Percentiles rank a stretch among this genome's conserved stretches.
Evolutionary conservation across 2,329 filamentous ascomycete genomes (phyloP).

Genomic region (Harringtonia lauricola): DNA sequence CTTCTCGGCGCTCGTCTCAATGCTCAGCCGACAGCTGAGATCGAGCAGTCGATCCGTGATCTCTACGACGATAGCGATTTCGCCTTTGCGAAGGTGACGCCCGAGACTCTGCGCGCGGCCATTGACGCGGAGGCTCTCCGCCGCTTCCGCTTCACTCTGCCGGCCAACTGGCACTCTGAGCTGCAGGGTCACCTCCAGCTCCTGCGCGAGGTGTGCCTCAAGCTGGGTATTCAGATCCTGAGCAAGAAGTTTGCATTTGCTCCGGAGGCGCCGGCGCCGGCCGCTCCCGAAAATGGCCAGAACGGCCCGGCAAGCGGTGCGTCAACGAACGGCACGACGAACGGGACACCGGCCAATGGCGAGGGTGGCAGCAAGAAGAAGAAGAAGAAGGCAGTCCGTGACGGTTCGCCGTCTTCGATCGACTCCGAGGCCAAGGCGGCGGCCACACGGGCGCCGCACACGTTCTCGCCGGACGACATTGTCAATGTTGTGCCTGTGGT

Average conservation of each 20-base stretch:
- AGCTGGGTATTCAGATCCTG: conserved; percentile 80
- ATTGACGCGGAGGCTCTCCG: conserved; percentile 61
- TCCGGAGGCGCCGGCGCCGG: conserved; percentile 23
- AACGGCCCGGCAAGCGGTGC: conserved; percentile 13
- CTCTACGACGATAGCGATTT: conserved; percentile 78
- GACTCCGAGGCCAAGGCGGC: conserved; percentile 24
- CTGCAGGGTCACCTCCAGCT: conserved; percentile 65
- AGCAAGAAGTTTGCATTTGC: conserved; percentile 67
- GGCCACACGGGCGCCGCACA: conserved; percentile 32
- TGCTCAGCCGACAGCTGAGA: conserved; percentile 62
- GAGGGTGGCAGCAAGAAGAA: conserved; percentile 32
- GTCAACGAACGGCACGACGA: conserved; percentile 10
- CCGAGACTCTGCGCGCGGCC: conserved; percentile 55
- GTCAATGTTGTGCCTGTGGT: conserved; percentile 88
- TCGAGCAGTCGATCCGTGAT: conserved; percentile 61
- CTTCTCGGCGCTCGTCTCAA: conserved; percentile 71
- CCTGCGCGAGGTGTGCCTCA: conserved; percentile 78
- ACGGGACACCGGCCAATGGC: neutral
- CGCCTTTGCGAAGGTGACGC: conserved; percentile 68
- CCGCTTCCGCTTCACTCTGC: conserved; percentile 68
- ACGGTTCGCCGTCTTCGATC: conserved; percentile 38
- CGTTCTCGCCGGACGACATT: conserved; percentile 77
- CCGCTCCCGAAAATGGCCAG: conserved; percentile 13
- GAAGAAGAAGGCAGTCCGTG: conserved; percentile 51
- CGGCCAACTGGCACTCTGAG: conserved; percentile 52